Base-by-base conservation (phyloP, 2,329 filamentous ascomycete genomes). In the Penicillium oxalicum region DNA sequence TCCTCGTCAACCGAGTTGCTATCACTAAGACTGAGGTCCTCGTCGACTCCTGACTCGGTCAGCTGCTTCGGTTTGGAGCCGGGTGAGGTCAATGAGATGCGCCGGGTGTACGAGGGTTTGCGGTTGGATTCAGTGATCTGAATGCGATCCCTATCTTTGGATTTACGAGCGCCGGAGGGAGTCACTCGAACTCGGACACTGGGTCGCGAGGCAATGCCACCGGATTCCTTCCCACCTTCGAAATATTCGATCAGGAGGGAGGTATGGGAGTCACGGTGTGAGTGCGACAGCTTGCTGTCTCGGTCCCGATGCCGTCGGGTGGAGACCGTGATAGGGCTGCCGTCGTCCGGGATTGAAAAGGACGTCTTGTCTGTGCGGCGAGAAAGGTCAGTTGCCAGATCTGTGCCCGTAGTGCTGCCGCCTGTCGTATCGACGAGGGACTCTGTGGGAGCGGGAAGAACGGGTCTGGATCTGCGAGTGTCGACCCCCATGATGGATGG, bases 201-300 rank as follows among this genome's bases (percentile, higher is more conserved):
- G 9, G 91, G 90, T 59, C 87, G 84, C 60, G 86, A 84, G 59
- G 82, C 79, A 32, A 76, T 73, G 62, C 62, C 60, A 49, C 59
- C 76, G 76, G 60, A 76, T 44, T 61, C 77, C 48, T 79, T 91
- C 54, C 84, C 82, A 58, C 83, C 87, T 72, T 95, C 91, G 63
- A 94, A 96, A 70, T 95, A 95, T 72, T 96, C 91, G 62, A 96
- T 96, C 61, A 96, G 77, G 57, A 96, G 77, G 48, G 88, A 94
- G 34, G 91, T 95, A 73, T 95, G 90, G 40, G 88, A 95, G 60
- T 81, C 70, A 39, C 79, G 69, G 64, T 71, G 65, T 63, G 74
- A 70, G 66, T 70, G 77, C 70, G 75, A 75, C 49, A 79, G 71
- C 54, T 72, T 77, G 53, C 77, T 72, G 79, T 78, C 81, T 67